A percentile compares a stretch with the other conserved stretches of the same genome.
phyloP scores from a whole-genome alignment of 2,329 filamentous ascomycete species.

The Epichloe baconii region DNA sequence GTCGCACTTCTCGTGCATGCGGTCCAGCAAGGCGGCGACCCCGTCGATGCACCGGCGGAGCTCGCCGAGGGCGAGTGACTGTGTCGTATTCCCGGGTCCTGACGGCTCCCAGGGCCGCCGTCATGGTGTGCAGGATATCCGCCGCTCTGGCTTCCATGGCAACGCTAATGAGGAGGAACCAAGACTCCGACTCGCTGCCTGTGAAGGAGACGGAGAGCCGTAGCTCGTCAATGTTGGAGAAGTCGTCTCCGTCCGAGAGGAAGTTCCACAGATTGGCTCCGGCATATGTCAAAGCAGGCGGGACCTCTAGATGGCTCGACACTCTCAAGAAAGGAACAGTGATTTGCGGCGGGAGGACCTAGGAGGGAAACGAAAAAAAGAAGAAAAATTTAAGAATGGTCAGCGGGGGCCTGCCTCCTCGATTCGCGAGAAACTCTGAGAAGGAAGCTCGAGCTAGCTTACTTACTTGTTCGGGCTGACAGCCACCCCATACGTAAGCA shows the following conservation, averaged over 20 bases:
- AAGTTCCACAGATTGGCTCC: conserved; percentile 87
- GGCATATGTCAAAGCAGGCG: conserved; percentile 83
- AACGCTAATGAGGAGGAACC: conserved; percentile 85
- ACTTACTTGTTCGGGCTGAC: conserved; percentile 56
- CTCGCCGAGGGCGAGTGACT: conserved; percentile 51
- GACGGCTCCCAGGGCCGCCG: conserved; percentile 60
- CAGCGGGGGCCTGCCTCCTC: too few species aligned
- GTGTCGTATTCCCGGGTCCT: conserved; percentile 43
- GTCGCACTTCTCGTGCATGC: conserved; percentile 84
- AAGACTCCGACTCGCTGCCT: conserved; percentile 78
- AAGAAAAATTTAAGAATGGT: not conserved
- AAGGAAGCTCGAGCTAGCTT: not conserved
- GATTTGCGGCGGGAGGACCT: conserved; percentile 60
- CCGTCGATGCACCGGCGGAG: conserved; percentile 57
- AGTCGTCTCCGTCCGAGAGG: conserved; percentile 28
- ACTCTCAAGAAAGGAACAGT: conserved; percentile 63
- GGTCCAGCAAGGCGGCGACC: conserved; percentile 53
- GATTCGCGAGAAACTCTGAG: too few species aligned
- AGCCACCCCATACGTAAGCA: conserved; percentile 80
- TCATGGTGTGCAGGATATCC: conserved; percentile 61
- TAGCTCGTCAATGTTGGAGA: conserved; percentile 56
- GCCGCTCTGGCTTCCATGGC: conserved; percentile 79
- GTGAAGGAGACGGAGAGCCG: conserved; percentile 71
- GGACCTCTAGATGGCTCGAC: conserved; percentile 63
- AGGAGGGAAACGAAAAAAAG: not conserved